Conservation (phyloP, 352 stramenopile species). For the Pythium insidiosum region DNA sequence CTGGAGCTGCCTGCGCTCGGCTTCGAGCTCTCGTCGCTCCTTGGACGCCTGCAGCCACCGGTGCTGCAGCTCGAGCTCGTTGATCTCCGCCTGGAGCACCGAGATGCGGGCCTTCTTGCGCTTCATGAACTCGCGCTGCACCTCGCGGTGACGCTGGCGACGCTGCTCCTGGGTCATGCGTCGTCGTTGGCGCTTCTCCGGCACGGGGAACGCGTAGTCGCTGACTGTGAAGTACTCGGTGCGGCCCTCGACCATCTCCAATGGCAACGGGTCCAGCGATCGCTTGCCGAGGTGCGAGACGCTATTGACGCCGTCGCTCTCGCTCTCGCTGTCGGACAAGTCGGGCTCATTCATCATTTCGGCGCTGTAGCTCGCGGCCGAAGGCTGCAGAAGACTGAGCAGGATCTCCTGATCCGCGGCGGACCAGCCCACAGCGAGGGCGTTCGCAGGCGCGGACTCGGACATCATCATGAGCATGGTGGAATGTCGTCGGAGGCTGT, state of each 20-base stretch:
- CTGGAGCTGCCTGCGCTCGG: no score
- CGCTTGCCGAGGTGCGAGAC: no score
- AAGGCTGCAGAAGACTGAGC: no score
- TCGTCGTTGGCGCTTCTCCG: slow-evolving; percentile 5
- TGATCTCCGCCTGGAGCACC: slow-evolving; percentile 12
- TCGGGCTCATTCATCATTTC: no score
- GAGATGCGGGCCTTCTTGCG: slow-evolving; percentile 11
- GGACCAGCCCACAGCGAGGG: no score
- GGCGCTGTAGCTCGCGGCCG: no score
- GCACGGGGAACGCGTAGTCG: slow-evolving; percentile 13
- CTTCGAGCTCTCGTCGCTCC: slow-evolving; percentile 6
- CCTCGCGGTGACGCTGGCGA: slow-evolving; percentile 14
- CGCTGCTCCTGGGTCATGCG: slow-evolving; percentile 14
- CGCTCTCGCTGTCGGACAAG: no score
- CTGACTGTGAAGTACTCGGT: slow-evolving; percentile 16
- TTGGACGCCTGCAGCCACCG: slow-evolving; percentile 10
- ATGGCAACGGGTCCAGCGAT: slow-evolving; percentile 10
- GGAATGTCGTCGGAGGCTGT: no score
- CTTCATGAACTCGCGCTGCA: slow-evolving; percentile 16
- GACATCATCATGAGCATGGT: no score
- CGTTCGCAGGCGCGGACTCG: no score
- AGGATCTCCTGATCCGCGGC: no score
- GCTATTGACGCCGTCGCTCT: no score
- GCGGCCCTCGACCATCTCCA: not conserved
- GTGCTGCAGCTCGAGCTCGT: slow-evolving; percentile 8